Evolutionary conservation across 768 basidiomycete genomes (phyloP), one percentile per base, ranked within the genome.

Genomic region (Mycena capillaripes): DNA sequence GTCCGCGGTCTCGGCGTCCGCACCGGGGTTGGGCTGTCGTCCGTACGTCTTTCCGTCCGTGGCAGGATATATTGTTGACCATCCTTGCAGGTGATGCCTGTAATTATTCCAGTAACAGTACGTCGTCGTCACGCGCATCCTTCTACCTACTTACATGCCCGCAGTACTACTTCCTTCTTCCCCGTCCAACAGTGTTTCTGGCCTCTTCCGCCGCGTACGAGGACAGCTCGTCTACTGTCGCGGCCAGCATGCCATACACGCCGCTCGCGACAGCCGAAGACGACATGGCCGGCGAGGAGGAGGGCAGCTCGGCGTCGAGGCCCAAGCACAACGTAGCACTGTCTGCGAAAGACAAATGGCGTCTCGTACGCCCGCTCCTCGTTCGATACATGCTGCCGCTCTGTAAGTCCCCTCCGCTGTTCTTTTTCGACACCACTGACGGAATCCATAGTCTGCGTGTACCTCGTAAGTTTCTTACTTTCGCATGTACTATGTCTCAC

Each of bases 371-470:
- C 78, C 97, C 97, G 6, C 82, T 98, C 73, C 79, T 98, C 42
- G 66, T 87, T 61, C 91, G 89, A 73, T 99, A 95, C 79, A 98
- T 99, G 97, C 77, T 97, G n/a, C 97, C 97, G 4, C 83, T 99
- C 48, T 95, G 95, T 95, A 75, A 85, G 95, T 88, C 4, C 17
- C 44, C 21, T 27, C n/a, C 48, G n/a, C 57, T 52, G n/a, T 40
- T 6, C n/a, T 8, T 8, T 55, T 61, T 61, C 25, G 44, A 29
- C n/a, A 27, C 70, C 27, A 25, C 66, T 74, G 5, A 66, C 36
- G 19, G 36, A 17, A 32, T 8, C n/a, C 29, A 17, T 58, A 66
- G 84, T 86, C 69, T 84, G 80, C 40, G 85, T 87, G 44, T 87
- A 89, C 71, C 79, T 86, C 42, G 88, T 88, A 72, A 70, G 87